Conservation (phyloP, 2,329 filamentous ascomycete species). For the Penicillium sp. region DNA sequence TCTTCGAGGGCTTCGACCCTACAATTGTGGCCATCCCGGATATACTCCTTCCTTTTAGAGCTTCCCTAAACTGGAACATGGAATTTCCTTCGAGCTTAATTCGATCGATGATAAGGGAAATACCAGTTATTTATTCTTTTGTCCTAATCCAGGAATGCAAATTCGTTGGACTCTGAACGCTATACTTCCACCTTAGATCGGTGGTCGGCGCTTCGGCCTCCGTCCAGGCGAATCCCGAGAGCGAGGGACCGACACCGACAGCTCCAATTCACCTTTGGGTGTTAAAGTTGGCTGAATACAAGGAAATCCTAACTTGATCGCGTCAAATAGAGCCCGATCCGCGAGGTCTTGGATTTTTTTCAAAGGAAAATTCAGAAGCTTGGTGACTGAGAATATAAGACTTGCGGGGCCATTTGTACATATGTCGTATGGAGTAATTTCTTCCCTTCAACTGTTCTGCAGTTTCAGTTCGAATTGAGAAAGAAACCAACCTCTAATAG, state of each 20-base stretch:
- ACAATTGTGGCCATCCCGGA: no score
- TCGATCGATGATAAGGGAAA: no score
- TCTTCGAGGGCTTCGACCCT: background rate
- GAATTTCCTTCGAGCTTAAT: no score
- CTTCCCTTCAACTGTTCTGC: background rate
- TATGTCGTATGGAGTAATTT: background rate
- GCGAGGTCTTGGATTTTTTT: background rate
- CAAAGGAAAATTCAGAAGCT: background rate
- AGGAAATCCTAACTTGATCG: background rate
- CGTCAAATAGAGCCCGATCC: background rate
- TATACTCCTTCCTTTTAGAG: no score
- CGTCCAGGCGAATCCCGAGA: background rate
- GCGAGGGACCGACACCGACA: background rate
- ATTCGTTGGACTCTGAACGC: no score
- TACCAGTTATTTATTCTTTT: no score
- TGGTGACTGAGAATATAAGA: background rate
- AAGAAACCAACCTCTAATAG: background rate
- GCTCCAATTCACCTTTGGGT: background rate
- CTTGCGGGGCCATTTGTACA: background rate
- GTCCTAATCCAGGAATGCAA: no score
- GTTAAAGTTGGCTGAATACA: background rate
- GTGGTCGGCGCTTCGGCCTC: constrained; percentile 6
- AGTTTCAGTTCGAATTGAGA: background rate
- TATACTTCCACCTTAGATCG: background rate
- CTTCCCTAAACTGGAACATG: no score